Evolutionary conservation across 2,329 filamentous ascomycete genomes (phyloP), one percentile per base, ranked within the genome.

Genomic region (Lecanicillium sp.): DNA sequence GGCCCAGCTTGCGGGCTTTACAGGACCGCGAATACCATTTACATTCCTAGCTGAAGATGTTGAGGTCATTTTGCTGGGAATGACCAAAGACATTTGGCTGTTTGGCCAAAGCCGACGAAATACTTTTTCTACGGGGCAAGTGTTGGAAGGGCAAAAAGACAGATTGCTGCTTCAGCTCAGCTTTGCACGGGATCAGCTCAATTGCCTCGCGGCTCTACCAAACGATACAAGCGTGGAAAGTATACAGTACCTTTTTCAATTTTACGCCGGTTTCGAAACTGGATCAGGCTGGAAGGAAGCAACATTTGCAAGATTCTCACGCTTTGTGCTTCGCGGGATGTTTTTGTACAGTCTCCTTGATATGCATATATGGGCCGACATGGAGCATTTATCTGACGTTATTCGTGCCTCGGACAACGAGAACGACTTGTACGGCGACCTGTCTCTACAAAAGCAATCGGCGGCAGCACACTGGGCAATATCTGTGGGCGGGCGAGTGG

Each of bases 11-110:
- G 48, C 53, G 18, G 48, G 48, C 7, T 50, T 52, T 6, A 52
- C 49, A 3, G 53, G 54, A 8, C 49, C 49, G 1, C 43, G 51
- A 0, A 50, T 54, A 2, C 48, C 47, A 1, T 48, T 54, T 0
- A 48, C 54, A 1, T 35, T 59, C 1, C 44, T 60, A 0, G 42
- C 60, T 1, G 59, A 62, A 25, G 59, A 63, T n/a, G 42, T 62
- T 0, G 54, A 59, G 3, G 47, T 58, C 1, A 53, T 56, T 0
- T 38, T 63, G 0, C 53, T 58, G 2, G 59, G 56, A 0, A 38
- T 54, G 0, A 43, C 51, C 0, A 53, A 52, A 0, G 52, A 53
- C 2, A 56, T 63, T 9, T 60, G 58, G 56, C 50, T 30, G 9
- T 37, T 37, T 25, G 29, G 39, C 8, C 39, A 25, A 11, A 6